Base-by-base conservation (phyloP, 768 basidiomycete genomes). In the Amanita rubescens region DNA sequence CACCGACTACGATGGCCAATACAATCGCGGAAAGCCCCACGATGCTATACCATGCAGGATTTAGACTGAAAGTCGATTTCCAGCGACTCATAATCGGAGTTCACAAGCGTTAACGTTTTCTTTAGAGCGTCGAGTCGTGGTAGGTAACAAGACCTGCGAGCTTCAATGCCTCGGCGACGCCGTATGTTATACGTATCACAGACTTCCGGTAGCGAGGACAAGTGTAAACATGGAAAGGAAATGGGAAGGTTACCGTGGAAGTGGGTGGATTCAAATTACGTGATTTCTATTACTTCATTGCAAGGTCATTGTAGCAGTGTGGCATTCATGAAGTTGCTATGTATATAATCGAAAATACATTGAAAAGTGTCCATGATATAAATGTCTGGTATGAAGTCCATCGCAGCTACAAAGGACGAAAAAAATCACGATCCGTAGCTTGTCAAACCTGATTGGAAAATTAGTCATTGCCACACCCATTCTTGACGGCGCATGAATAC, bases 31-130 rank as follows among this genome's bases (percentile, higher is more conserved):
- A 67, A 37, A 73, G 55, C 5, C 74, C 74, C 14, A 74, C 57
- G 59, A 75, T 75, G 56, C 83, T 80, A 32, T 74, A 73, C 78
- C 80, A 80, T 47, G 70, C 67, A 43, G 70, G 72, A 64, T 76
- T 75, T 41, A 76, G 54, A 44, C 63, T 63, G 41, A 69, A 59
- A 46, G 47, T 53, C 15, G 59, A 57, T 44, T 58, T 62, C 44
- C 60, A 44, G 7, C 65, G 49, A 22, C 53, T 44, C 60, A 64
- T 67, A 25, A 38, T 57, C 39, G 49, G 12, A 19, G 34, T 50
- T 24, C 41, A 35, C 22, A 7, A 35, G 5, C 19, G 35, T 5
- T 39, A n/a, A 10, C 8, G 20, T 14, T 15, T 14, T 15, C 24
- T 27, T n/a, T n/a, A n/a, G n/a, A n/a, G n/a, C n/a, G n/a, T n/a